Evolutionary conservation across 305 asterid species (phyloP), one percentile per base, ranked within the genome.

Genomic region (Fraxinus baroniana): DNA sequence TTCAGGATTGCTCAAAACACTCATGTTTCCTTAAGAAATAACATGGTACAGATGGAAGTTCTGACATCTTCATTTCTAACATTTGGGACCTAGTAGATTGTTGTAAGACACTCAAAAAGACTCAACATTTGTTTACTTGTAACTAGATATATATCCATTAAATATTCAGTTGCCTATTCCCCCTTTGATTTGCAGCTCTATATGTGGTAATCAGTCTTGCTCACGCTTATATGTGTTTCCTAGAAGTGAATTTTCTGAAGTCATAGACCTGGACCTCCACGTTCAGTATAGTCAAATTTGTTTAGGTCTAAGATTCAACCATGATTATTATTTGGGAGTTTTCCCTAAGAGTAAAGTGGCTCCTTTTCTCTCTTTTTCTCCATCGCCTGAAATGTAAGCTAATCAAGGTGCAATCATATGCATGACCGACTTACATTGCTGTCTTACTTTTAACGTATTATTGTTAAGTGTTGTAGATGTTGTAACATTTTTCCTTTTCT

Each of bases 61-160:
- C 35, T 68, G 39, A 28, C 75, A 12, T 70, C 32, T 62, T 62
- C 71, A 20, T 70, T 28, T 32, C 17, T 33, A 72, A 33, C 17
- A 6, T 33, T 13, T 33, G 46, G 46, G 44, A 72, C 24, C 26
- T 77, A 64, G 35, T 32, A 75, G 74, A 81, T 74, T 44, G 26
- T 12, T 62, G 66, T 44, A 17, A 72, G 62, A 68, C 44, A 32
- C 62, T 36, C 70, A 5, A 72, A 35, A 33, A 72, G 28, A 66
- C 17, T 26, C 10, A 12, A 10, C 9, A 10, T 66, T 66, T 66
- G 37, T 72, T 70, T 70, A 70, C 76, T 44, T 62, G 81, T 81
- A 41, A 82, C 75, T 77, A 72, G 44, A 22, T 18, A 71, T 68
- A 22, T 30, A 46, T 46, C 57, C 33, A 26, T 77, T 55, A 79